Conservation (phyloP, 164 flowering plant genomes). For the Aristolochia californica region DNA sequence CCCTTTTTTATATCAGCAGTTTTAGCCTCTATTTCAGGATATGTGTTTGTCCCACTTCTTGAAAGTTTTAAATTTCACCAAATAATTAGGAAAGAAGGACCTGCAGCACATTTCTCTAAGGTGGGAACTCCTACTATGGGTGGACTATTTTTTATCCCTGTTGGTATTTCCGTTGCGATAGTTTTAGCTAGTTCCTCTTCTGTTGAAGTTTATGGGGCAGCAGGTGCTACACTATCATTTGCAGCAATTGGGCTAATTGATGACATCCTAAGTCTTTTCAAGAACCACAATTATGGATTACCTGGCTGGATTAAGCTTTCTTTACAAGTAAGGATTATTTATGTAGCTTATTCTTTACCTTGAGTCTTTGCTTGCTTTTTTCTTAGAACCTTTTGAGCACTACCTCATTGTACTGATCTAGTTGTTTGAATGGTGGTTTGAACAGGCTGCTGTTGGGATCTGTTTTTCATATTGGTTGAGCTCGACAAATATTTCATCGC, state of each 20-base stretch:
- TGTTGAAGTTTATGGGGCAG: conserved; percentile 56
- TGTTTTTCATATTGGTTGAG: conserved; percentile 71
- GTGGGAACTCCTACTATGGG: conserved; percentile 82
- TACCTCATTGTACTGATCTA: neutral
- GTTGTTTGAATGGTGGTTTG: conserved; percentile 7
- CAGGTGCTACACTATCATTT: conserved; percentile 9
- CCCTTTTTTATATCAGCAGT: conserved; percentile 58
- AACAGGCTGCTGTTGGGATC: conserved; percentile 64
- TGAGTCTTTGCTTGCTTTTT: conserved; percentile 2
- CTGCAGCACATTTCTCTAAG: conserved; percentile 30
- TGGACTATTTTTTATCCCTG: conserved; percentile 73
- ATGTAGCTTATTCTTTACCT: neutral
- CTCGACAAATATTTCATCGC: conserved; percentile 50
- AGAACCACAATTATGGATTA: conserved; percentile 45
- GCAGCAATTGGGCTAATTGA: conserved; percentile 69
- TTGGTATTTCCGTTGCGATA: conserved; percentile 64
- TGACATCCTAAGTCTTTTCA: conserved; percentile 41
- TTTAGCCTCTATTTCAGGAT: conserved; percentile 47
- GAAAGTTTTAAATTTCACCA: conserved; percentile 38
- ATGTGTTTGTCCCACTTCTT: conserved; percentile 63
- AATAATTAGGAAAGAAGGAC: conserved; percentile 38
- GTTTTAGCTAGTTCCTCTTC: conserved; percentile 52
- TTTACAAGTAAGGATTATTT: conserved; percentile 43
- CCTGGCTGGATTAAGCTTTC: conserved; percentile 36
- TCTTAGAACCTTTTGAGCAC: neutral